These are phyloP conservation scores for Aspergillus taichungensis DNA, from an alignment of 495 filamentous ascomycete species.

Conservation along the genomic window DNA sequence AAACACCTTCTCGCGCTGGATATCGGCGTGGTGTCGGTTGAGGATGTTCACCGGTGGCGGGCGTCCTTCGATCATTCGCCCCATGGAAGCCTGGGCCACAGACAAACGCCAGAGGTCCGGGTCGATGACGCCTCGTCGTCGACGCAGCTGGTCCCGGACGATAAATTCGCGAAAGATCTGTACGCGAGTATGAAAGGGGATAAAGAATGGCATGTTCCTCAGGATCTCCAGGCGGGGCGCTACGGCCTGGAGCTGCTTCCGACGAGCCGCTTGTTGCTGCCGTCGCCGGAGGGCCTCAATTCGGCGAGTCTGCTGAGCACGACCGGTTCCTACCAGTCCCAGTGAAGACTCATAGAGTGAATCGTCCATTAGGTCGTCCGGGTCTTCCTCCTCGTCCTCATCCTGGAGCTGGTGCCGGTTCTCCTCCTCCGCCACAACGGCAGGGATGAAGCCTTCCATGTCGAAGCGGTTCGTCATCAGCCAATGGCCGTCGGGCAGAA, in stretches of 20 bases:
- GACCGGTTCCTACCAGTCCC: constrained; percentile 43
- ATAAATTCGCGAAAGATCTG: constrained; percentile 94
- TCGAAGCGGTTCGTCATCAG: constrained; percentile 88
- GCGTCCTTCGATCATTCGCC: constrained; percentile 26
- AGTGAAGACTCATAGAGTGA: constrained; percentile 18
- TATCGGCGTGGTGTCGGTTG: constrained; percentile 68
- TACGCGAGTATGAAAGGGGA: constrained; percentile 85
- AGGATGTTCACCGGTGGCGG: constrained; percentile 41
- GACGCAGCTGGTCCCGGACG: constrained; percentile 63
- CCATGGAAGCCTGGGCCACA: constrained; percentile 34
- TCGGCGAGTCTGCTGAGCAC: constrained; percentile 43
- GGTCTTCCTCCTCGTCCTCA: constrained; percentile 43
- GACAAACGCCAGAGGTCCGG: constrained; percentile 71
- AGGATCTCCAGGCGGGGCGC: constrained; percentile 83
- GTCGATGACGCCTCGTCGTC: constrained; percentile 68
- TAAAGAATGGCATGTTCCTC: constrained; percentile 93
- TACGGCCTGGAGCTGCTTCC: constrained; percentile 62
- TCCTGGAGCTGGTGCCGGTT: constrained; percentile 58
- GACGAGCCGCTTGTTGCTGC: constrained; percentile 54
- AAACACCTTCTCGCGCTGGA: constrained; percentile 73
- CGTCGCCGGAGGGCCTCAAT: constrained; percentile 46
- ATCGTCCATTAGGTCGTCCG: constrained; percentile 25
- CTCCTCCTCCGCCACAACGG: constrained; percentile 85
- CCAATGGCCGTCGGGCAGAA: constrained; percentile 79
- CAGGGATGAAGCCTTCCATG: constrained; percentile 81